Conservation (phyloP, 73 alveolate genomes). For the Paramecium pentaurelia region DNA sequence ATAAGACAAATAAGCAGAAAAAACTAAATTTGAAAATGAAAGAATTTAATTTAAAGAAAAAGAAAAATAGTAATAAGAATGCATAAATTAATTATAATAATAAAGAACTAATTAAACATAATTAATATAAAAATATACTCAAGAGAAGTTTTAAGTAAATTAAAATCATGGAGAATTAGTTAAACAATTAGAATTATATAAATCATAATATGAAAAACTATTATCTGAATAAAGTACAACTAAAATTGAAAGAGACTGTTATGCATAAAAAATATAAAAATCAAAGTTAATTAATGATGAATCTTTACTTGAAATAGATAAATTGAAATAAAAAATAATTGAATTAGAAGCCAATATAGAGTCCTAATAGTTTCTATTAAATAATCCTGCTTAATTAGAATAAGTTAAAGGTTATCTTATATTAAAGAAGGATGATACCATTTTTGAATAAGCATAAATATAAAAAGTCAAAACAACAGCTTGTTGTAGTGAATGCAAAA, state of each 20-base stretch:
- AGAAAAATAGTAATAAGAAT: background rate
- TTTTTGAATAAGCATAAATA: background rate
- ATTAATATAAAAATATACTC: background rate
- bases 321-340: background rate
- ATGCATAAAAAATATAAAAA: background rate
- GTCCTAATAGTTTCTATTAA: background rate
- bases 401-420: slow-evolving; percentile 25
- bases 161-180: slow-evolving; percentile 1
- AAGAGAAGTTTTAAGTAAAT: background rate
- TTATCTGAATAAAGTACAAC: background rate
- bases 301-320: background rate
- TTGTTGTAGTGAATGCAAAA: slow-evolving; percentile 27
- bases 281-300: background rate
- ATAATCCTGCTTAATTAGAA: slow-evolving; percentile 23
- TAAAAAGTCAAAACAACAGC: background rate
- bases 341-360: background rate
- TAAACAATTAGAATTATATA: background rate
- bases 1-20: slow-evolving; percentile 29
- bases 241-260: slow-evolving; percentile 1
- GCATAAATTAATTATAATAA: background rate
- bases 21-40: background rate
- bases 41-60: background rate
- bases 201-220: background rate
- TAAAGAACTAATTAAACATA: background rate
- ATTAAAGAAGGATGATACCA: background rate